A percentile compares a stretch with the other conserved stretches of the same genome.
Evolutionary conservation across 192 early-diverging fungal genomes (phyloP).

Genomic region (Coemansia sp.): DNA sequence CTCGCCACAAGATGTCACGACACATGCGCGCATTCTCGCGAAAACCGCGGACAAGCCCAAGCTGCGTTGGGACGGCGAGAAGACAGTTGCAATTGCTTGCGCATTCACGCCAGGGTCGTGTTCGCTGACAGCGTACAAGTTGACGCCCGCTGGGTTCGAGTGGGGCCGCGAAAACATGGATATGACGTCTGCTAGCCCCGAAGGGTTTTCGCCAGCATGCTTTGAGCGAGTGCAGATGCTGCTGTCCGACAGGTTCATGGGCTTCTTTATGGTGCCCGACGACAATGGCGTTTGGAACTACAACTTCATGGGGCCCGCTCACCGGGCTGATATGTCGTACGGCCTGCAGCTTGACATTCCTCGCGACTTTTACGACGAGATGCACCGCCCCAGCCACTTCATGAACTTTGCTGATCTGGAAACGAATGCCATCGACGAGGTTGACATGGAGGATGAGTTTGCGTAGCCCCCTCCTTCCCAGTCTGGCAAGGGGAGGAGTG

Average conservation of each 20-base stretch:
- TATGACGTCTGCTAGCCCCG: conserved; percentile 73
- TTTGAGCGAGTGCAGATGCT: conserved; percentile 98
- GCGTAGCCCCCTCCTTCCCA: conserved; percentile 15
- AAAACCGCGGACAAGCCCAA: conserved; percentile 71
- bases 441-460: conserved; percentile 56
- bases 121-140: conserved; percentile 92
- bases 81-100: conserved; percentile 87
- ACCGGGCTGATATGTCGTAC: conserved; percentile 93
- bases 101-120: conserved; percentile 99
- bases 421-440: conserved; percentile 33
- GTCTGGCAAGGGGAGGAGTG: too few species aligned
- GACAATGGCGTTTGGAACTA: conserved; percentile 97
- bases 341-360: conserved; percentile 85
- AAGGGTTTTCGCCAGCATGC: conserved; percentile 82
- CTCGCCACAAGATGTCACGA: conserved; percentile 88
- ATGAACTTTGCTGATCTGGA: conserved; percentile 84
- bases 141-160: conserved; percentile 95
- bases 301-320: conserved; percentile 97
- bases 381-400: conserved; percentile 94
- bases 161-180: conserved; percentile 97
- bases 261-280: conserved; percentile 97
- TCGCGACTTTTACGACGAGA: conserved; percentile 96
- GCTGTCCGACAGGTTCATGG: conserved; percentile 93
- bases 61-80: conserved; percentile 91
- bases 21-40: conserved; percentile 87